phyloP scores from a whole-genome alignment of 2,329 filamentous ascomycete species.

The Pseudonectria foliicola region DNA sequence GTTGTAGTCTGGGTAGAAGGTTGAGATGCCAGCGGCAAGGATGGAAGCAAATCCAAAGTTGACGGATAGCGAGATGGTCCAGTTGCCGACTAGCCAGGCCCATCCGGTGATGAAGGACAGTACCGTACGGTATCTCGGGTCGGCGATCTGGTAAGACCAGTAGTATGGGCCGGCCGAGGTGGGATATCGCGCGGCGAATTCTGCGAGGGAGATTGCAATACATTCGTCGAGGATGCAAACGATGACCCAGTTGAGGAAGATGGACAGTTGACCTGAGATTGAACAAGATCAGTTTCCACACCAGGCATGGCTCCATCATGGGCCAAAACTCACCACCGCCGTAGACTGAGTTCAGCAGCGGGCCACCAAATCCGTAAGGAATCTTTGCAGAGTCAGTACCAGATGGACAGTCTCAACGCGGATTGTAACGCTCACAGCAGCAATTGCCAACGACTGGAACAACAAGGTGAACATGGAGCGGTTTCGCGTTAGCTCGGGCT shows the following conservation, averaged over 20 bases:
- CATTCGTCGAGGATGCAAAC: slow-evolving; percentile 64
- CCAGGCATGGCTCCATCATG: neutral
- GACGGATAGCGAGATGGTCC: slow-evolving; percentile 61
- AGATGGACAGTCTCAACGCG: no score
- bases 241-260: slow-evolving; percentile 62
- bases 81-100: slow-evolving; percentile 67
- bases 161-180: slow-evolving; percentile 61
- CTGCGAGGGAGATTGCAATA: slow-evolving; percentile 62
- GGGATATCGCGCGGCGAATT: slow-evolving; percentile 61
- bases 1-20: slow-evolving; percentile 54
- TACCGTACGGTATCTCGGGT: slow-evolving; percentile 51
- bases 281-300: neutral
- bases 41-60: slow-evolving; percentile 63
- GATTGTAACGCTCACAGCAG: slow-evolving; percentile 12
- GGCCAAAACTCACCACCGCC: slow-evolving; percentile 10
- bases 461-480: slow-evolving; percentile 22
- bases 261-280: slow-evolving; percentile 30
- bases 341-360: slow-evolving; percentile 17
- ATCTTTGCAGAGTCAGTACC: slow-evolving; percentile 7
- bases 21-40: slow-evolving; percentile 56
- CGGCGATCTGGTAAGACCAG: slow-evolving; percentile 63
- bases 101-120: slow-evolving; percentile 68
- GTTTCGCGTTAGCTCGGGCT: slow-evolving; percentile 19
- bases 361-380: slow-evolving; percentile 18
- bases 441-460: slow-evolving; percentile 22